phyloP scores from a whole-genome alignment of 1,284 basidiomycete genomes.

The Schizophyllum amplum region DNA sequence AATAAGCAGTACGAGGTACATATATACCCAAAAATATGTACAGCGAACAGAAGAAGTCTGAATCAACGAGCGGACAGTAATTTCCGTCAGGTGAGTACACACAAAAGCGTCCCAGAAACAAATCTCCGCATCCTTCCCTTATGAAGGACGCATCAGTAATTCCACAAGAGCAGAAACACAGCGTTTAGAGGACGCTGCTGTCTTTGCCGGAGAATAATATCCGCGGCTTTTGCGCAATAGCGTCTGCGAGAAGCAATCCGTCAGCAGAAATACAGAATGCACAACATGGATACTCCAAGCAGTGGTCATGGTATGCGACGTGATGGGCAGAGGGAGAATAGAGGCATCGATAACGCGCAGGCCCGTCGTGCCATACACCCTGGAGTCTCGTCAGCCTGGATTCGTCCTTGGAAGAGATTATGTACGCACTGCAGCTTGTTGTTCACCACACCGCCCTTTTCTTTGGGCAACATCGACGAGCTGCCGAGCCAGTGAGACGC shows the following conservation, averaged over 20 bases:
- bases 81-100: no score
- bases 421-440: constrained; percentile 16
- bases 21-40: no score
- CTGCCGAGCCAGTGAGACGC: constrained; percentile 16
- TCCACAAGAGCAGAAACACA: not conserved
- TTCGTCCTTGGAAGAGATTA: no score
- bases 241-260: constrained; percentile 11
- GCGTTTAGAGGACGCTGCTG: not conserved
- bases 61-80: no score
- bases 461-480: constrained; percentile 14
- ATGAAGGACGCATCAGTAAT: no score
- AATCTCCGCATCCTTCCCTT: no score
- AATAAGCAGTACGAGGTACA: no score
- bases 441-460: constrained; percentile 21
- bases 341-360: constrained; percentile 21
- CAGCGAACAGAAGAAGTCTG: no score
- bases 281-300: constrained; percentile 11
- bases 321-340: constrained; percentile 24
- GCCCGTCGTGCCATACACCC: constrained; percentile 22
- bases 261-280: not conserved
- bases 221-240: constrained; percentile 21
- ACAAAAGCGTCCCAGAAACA: no score
- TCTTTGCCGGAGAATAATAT: constrained; percentile 11
- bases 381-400: constrained; percentile 15
- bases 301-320: constrained; percentile 25